phyloP scores from a whole-genome alignment of 495 filamentous ascomycete species.

The Daldinia loculata region DNA sequence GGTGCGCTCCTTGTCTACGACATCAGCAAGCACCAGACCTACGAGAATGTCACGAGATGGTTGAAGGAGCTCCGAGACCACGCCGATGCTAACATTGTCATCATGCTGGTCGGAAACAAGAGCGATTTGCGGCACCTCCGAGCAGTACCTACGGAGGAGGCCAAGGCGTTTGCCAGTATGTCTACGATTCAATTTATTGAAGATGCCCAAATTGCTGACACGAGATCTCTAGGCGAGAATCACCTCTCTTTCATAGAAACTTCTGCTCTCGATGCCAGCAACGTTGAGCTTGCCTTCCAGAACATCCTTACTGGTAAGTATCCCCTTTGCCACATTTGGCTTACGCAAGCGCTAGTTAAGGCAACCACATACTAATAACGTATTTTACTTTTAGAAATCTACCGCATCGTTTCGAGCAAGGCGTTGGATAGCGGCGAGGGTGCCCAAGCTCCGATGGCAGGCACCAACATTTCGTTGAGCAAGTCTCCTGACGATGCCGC shows the following conservation, averaged over 20 bases:
- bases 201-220: conserved; percentile 37
- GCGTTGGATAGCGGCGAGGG: conserved; percentile 86
- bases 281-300: conserved; percentile 99
- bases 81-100: conserved; percentile 99
- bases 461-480: conserved; percentile 83
- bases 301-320: conserved; percentile 94
- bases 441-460: conserved; percentile 75
- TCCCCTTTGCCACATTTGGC: conserved; percentile 23
- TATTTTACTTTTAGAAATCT: conserved; percentile 77
- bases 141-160: conserved; percentile 97
- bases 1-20: conserved; percentile 98
- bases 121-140: conserved; percentile 98
- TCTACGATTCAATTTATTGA: conserved; percentile 17
- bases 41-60: conserved; percentile 99
- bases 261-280: conserved; percentile 97
- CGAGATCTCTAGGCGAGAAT: conserved; percentile 76
- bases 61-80: conserved; percentile 98
- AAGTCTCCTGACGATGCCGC: conserved; percentile 76
- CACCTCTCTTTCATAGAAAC: conserved; percentile 99
- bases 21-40: conserved; percentile 99
- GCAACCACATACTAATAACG: conserved; percentile 10
- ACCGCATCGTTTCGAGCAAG: conserved; percentile 98
- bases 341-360: conserved; percentile 24
- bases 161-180: conserved; percentile 97
- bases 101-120: conserved; percentile 99